Evolutionary conservation across 192 early-diverging fungal species (phyloP), one percentile per base, ranked within the genome.

Genomic region (Cetraspora pellucida): DNA sequence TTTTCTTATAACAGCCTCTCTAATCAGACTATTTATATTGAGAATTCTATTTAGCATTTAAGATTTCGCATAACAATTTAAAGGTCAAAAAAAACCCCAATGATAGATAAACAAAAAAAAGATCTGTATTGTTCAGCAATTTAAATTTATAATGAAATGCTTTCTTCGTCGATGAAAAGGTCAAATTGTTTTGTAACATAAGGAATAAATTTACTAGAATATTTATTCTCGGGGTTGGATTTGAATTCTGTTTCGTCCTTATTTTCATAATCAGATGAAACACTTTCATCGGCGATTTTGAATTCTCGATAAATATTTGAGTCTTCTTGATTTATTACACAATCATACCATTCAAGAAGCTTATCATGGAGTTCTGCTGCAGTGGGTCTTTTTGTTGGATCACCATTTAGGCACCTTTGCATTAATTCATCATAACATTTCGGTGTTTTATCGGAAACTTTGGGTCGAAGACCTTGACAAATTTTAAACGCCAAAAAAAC

Each of bases 381-480:
- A 17, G 74, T 54, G 30, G 74, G 74, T 55, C 74, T 25, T 16
- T 66, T 64, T 54, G 14, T 31, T 13, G 74, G 63, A 23, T 66
- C 46, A 19, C 43, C 13, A 66, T 76, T 21, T 63, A 47, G 66
- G 52, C 74, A 76, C 16, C 19, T 52, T 64, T 66, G 19, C 59
- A 76, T 52, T 11, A 76, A 37, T 23, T 76, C 47, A 11, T n/a
- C 8, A 49, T 49, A 63, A 49, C 46, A 63, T 49, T 25, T 1
- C 13, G 74, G 74, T 5, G 46, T 66, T 28, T 10, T 10, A 14
- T 17, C n/a, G 10, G 25, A 1, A 47, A 68, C 16, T 21, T 16
- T 3, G 7, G 74, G 74, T 64, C 74, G 31, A 10, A 16, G 5
- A 54, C 74, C 74, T 27, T 52, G 13, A 54, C 27, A 54, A 25